Base-by-base conservation (phyloP, 2,329 filamentous ascomycete genomes). In the Ophiosphaerella korrae region DNA sequence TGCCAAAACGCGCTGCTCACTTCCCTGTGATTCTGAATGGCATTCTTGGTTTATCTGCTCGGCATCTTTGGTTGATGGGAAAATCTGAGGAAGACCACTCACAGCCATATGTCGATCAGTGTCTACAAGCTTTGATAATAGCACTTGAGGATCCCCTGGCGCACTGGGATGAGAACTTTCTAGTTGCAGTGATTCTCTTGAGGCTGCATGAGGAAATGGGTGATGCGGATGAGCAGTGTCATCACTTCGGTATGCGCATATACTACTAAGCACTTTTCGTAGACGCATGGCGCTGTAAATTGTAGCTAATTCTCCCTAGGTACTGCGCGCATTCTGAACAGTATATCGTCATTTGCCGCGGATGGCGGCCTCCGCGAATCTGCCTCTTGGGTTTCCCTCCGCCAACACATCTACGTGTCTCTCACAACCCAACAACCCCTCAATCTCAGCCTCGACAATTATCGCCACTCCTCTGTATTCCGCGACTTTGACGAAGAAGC, bases 171-270 rank as follows among this genome's bases (percentile, higher is more conserved):
- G 78, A 79, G 29, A 77, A 75, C 13, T 72, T 80, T 2, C 64
- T 82, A 0, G 73, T 78, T 1, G 77, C 78, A 0, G 78, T 82
- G 0, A 79, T 81, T 7, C 73, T 81, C 5, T 62, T 81, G 16
- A 74, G 79, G 0, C 69, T 80, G 5, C 79, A 81, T 45, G 79
- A 81, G 58, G 79, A 81, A 48, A 73, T 73, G 68, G 70, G 71
- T 21, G 68, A 73, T 31, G 59, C 65, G 3, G 75, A 77, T 46
- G 66, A 74, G 14, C 66, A 71, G 13, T 74, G 69, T 36, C 73
- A 77, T 44, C 72, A 76, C 12, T 67, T 73, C 26, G 41, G 18
- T 21, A 21, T 21, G 18, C 5, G 3, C 18, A 21, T 21, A 21
- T 21, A 21, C 18, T 21, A 4, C 18, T 4, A 4, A 21, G 18